Evolutionary conservation across 805 yeast species (phyloP).

Genomic region (Komagataella pseudopastoris): DNA sequence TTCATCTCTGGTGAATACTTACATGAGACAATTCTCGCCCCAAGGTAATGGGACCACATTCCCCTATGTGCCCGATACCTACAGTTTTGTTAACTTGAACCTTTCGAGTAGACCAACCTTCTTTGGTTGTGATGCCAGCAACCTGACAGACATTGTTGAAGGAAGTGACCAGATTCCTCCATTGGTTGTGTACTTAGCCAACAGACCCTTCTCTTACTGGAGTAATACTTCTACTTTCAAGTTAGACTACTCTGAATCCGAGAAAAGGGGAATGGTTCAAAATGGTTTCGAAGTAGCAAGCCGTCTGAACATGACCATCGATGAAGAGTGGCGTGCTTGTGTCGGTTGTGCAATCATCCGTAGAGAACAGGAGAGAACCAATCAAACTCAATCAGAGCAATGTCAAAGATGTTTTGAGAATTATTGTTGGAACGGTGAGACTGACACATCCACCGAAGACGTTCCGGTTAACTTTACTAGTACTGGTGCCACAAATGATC

Average conservation of each 20-base stretch:
- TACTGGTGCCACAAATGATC: conserved; percentile 21
- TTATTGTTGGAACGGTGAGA: conserved; percentile 45
- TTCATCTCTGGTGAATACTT: conserved; percentile 39
- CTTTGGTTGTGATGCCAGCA: conserved; percentile 68
- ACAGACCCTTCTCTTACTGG: conserved; percentile 22
- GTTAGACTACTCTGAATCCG: conserved; percentile 30
- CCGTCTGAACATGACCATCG: conserved; percentile 22
- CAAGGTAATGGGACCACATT: conserved; percentile 50
- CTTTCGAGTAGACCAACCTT: conserved; percentile 61
- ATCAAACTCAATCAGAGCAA: conserved; percentile 46
- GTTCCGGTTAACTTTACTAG: conserved; percentile 23
- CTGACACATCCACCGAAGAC: conserved; percentile 6
- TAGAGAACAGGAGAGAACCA: conserved; percentile 29
- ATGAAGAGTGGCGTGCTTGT: conserved; percentile 27
- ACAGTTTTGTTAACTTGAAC: conserved; percentile 44
- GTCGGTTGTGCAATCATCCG: conserved; percentile 45
- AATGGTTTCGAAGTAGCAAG: conserved; percentile 44
- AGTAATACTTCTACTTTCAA: conserved; percentile 52
- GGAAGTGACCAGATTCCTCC: conserved; percentile 40
- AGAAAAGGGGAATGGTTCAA: conserved; percentile 27
- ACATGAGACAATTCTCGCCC: conserved; percentile 38
- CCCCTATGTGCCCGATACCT: conserved; percentile 68
- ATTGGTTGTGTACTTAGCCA: conserved; percentile 36
- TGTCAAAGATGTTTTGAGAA: conserved; percentile 57
- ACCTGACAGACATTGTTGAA: conserved; percentile 36